phyloP scores from a whole-genome alignment of 1,139 yeast genomes.

The Casaregolazyma lundiana region DNA sequence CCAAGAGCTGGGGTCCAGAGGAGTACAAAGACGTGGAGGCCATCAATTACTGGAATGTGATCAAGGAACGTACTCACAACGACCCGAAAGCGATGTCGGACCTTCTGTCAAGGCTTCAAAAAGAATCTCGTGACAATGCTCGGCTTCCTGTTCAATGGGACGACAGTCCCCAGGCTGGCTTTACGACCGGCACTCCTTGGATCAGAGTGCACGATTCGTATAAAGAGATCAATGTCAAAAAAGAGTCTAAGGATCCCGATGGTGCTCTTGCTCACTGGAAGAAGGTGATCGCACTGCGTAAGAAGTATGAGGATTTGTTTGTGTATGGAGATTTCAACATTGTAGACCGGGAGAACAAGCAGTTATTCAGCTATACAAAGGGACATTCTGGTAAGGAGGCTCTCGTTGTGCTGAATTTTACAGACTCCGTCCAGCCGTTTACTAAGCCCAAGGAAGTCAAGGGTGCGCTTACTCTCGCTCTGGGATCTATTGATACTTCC shows the following conservation, averaged over 20 bases:
- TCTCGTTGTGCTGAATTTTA: conserved; percentile 46
- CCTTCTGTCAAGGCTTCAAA: conserved; percentile 22
- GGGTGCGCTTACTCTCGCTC: neutral
- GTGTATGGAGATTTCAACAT: conserved; percentile 47
- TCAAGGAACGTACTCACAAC: conserved; percentile 33
- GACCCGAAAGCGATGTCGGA: conserved; percentile 33
- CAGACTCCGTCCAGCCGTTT: conserved; percentile 15
- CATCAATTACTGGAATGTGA: conserved; percentile 39
- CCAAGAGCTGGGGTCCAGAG: conserved; percentile 44
- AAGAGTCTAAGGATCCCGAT: conserved; percentile 44
- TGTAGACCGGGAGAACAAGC: conserved; percentile 38
- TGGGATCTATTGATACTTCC: neutral
- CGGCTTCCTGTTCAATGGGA: conserved; percentile 62
- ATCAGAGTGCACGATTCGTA: conserved; percentile 50
- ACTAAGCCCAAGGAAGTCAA: conserved; percentile 1
- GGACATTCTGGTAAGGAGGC: conserved; percentile 31
- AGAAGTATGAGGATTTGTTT: conserved; percentile 41
- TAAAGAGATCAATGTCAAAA: conserved; percentile 45
- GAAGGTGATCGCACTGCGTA: conserved; percentile 43
- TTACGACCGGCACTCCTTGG: conserved; percentile 47
- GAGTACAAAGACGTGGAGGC: conserved; percentile 52
- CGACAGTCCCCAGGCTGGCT: conserved; percentile 43
- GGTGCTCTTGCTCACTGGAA: conserved; percentile 48
- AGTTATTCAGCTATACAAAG: conserved; percentile 42
- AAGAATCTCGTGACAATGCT: conserved; percentile 44